Base-by-base conservation (phyloP, 257 asterid genomes). In the Solanum pinnatisectum region DNA sequence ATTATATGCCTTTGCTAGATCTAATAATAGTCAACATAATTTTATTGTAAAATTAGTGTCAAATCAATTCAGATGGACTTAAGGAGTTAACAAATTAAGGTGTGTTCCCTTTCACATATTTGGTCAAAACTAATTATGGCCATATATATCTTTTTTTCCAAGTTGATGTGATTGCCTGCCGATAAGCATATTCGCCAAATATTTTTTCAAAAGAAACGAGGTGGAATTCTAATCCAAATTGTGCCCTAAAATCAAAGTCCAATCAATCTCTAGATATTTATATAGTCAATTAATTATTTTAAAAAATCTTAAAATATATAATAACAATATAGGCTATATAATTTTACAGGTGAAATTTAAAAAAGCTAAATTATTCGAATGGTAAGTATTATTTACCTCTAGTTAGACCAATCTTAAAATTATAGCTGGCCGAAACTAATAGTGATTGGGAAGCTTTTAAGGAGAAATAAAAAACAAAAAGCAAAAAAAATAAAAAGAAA, bases 131-230 rank as follows among this genome's bases (percentile, higher is more conserved):
- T 73, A 35, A 37, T 25, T 67, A 18, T 72, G 46, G 81, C 25
- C 46, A 35, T 35, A 4, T 35, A 36, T 16, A 4, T 8, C 8
- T 18, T 73, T 73, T 52, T 36, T 23, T 10, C n/a, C 20, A 67
- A 13, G 36, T 40, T 85, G 59, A 92, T 77, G 90, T 59, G 87
- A 89, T 89, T 89, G 91, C 90, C 87, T 88, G 90, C 90, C 88
- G 18, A 90, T 85, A 82, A 72, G 25, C 74, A 63, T 22, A 13
- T 63, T 46, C 73, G 83, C 89, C 83, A 91, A 87, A 79, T 87
- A 90, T 8, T 2, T 44, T 56, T 87, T 52, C 16, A 49, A 81
- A 60, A 86, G 42, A 67, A 27, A 76, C 20, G 27, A 74, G 82
- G 56, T 37, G 23, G 74, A 49, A 49, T 27, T 83, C 16, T 32